Conservation (phyloP, 805 yeast species). For the Candida broadrunensis region DNA sequence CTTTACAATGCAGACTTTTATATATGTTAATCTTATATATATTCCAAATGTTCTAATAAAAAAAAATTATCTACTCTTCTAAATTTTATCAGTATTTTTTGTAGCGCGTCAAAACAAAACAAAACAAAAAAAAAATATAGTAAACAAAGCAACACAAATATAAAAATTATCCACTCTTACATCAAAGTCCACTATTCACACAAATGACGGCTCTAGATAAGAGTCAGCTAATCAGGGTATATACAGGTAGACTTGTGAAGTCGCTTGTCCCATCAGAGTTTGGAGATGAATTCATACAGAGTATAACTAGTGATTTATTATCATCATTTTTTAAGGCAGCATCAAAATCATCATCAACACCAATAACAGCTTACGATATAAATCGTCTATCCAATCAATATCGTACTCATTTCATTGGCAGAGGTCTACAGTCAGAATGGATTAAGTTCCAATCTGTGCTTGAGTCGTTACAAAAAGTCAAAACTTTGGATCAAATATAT, state of each 20-base stretch:
- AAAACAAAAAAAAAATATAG: not conserved
- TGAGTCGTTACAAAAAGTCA: slow-evolving; percentile 24
- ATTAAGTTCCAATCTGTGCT: slow-evolving; percentile 26
- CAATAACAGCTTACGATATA: slow-evolving; percentile 9
- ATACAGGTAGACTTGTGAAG: slow-evolving; percentile 31
- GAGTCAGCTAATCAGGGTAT: slow-evolving; percentile 29
- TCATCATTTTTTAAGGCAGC: slow-evolving; percentile 3
- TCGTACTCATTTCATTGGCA: slow-evolving; percentile 22
- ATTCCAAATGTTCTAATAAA: too few relatives aligned
- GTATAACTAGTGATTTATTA: slow-evolving; percentile 28
- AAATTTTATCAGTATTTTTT: too few relatives aligned
- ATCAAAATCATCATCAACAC: slow-evolving; percentile 6
- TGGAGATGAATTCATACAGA: slow-evolving; percentile 31
- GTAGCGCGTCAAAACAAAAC: not conserved
- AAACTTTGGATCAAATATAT: slow-evolving; percentile 28
- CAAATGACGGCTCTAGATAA: slow-evolving; percentile 24
- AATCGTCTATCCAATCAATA: slow-evolving; percentile 18
- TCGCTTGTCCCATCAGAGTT: slow-evolving; percentile 35
- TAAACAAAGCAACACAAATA: not conserved
- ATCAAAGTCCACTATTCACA: too few relatives aligned
- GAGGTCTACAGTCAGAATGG: slow-evolving; percentile 30
- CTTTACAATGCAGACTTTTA: too few relatives aligned
- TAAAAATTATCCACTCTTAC: not conserved
- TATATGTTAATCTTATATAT: too few relatives aligned
- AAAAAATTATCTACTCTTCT: too few relatives aligned